phyloP scores from a whole-genome alignment of 805 yeast genomes.

The Metschnikowia amazonensis region DNA sequence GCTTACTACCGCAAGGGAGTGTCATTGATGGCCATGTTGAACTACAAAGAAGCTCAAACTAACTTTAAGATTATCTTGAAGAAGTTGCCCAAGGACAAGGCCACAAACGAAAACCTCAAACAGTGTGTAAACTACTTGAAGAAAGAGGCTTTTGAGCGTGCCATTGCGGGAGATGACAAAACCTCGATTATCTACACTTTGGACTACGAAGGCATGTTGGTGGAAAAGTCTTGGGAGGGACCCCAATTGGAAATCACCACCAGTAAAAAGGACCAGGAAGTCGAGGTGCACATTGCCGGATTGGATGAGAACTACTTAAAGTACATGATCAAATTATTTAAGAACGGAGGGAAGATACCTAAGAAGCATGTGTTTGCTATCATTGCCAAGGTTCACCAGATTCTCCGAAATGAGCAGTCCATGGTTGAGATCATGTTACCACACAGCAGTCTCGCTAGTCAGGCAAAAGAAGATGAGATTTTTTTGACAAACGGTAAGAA shows the following conservation, averaged over 20 bases:
- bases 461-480: conserved; percentile 21
- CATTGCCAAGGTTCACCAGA: conserved; percentile 61
- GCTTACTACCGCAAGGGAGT: conserved; percentile 87
- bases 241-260: conserved; percentile 45
- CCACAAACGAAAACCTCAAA: conserved; percentile 57
- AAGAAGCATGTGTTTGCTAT: conserved; percentile 80
- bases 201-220: conserved; percentile 44
- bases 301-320: conserved; percentile 55
- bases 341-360: conserved; percentile 70
- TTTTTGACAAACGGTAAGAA: conserved; percentile 32
- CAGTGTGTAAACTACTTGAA: conserved; percentile 66
- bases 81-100: conserved; percentile 62
- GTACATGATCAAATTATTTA: conserved; percentile 66
- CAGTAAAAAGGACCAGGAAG: conserved; percentile 23
- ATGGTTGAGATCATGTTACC: conserved; percentile 63
- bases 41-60: conserved; percentile 67
- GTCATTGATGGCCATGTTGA: conserved; percentile 69
- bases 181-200: conserved; percentile 44
- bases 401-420: conserved; percentile 65
- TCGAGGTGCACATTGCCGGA: conserved; percentile 32
- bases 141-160: conserved; percentile 75
- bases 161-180: conserved; percentile 72
- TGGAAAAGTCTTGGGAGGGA: conserved; percentile 60
- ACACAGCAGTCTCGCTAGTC: conserved; percentile 23
- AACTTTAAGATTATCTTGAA: conserved; percentile 65